Evolutionary conservation across 1,139 yeast genomes (phyloP), one percentile per base, ranked within the genome.

Genomic region (Dujonia santamariae): DNA sequence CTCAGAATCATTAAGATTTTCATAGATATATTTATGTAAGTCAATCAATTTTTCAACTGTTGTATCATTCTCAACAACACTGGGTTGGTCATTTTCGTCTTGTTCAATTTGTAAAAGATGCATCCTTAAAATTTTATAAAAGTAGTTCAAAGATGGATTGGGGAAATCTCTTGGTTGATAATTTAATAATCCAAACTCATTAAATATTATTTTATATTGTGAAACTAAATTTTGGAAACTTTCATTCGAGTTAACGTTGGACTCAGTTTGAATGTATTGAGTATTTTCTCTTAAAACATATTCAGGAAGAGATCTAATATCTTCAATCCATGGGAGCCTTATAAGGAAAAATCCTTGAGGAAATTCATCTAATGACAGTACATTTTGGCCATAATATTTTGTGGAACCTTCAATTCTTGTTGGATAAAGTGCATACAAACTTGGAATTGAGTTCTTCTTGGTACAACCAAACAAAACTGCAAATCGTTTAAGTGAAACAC

Each of bases 401-500:
- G 50, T 34, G 4, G 62, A 54, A 30, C 42, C 45, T 5, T 40
- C 36, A 3, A 55, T 37, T 36, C 59, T 47, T 0, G 85, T 70
- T 0, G 95, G 86, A 33, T 78, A 65, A 39, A 87, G 48, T 0
- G 82, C 75, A 47, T 71, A 83, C 31, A 85, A 45, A 3, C 64
- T 47, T 0, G 96, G 94, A 33, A 70, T 55, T 1, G 87, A 59
- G 41, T 67, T 68, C 32, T 56, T 61, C 39, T 81, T 72, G 5
- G 70, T 49, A 46, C 80, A 75, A 1, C 95, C 90, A 79, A 88
- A 85, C 2, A 84, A 72, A 7, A 92, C 58, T 0, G 85, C 94
- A 46, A 73, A 79, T 48, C 75, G 75, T 3, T 66, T 49, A 33
- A 72, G 63, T 34, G 66, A 66, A 3, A 63, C 51, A 57, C 94